Conservation (phyloP, 2,329 filamentous ascomycete species). For the Claviceps pazoutovae region DNA sequence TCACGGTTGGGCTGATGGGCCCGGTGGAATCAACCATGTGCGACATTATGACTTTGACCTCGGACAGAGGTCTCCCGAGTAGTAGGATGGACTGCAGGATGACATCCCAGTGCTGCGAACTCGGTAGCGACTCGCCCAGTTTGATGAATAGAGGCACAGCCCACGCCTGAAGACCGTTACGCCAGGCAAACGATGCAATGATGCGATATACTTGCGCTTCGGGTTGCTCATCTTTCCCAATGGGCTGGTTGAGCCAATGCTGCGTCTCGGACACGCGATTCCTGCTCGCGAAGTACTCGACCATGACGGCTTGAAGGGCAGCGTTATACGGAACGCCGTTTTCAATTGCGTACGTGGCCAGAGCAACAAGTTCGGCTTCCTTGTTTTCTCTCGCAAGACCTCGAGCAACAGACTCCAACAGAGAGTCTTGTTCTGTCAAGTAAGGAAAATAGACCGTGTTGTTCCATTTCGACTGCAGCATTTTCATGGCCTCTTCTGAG, state of each 20-base stretch:
- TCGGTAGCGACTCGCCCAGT: slow-evolving; percentile 31
- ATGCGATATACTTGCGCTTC: slow-evolving; percentile 14
- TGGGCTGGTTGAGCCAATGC: slow-evolving; percentile 49
- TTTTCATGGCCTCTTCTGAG: slow-evolving; percentile 36
- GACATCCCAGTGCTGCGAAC: slow-evolving; percentile 53
- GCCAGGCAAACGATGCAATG: slow-evolving; percentile 37
- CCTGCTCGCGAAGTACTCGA: slow-evolving; percentile 45
- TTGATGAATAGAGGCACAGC: slow-evolving; percentile 43
- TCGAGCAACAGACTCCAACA: slow-evolving; percentile 20
- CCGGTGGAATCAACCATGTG: slow-evolving; percentile 52
- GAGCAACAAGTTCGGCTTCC: slow-evolving; percentile 41
- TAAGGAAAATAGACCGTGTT: slow-evolving; percentile 10
- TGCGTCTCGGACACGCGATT: slow-evolving; percentile 48
- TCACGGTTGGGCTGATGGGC: slow-evolving; percentile 44
- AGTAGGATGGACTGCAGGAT: slow-evolving; percentile 60
- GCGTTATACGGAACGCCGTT: slow-evolving; percentile 30
- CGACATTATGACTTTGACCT: slow-evolving; percentile 42
- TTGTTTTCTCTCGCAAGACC: slow-evolving; percentile 50
- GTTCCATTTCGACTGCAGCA: slow-evolving; percentile 23
- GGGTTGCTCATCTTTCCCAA: slow-evolving; percentile 17
- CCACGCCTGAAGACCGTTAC: slow-evolving; percentile 47
- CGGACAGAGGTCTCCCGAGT: slow-evolving; percentile 48
- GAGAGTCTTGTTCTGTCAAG: slow-evolving; percentile 10
- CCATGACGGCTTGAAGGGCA: slow-evolving; percentile 39
- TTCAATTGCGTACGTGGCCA: slow-evolving; percentile 37